Base-by-base conservation (phyloP, 805 yeast genomes). In the Yamadazyma olivae region DNA sequence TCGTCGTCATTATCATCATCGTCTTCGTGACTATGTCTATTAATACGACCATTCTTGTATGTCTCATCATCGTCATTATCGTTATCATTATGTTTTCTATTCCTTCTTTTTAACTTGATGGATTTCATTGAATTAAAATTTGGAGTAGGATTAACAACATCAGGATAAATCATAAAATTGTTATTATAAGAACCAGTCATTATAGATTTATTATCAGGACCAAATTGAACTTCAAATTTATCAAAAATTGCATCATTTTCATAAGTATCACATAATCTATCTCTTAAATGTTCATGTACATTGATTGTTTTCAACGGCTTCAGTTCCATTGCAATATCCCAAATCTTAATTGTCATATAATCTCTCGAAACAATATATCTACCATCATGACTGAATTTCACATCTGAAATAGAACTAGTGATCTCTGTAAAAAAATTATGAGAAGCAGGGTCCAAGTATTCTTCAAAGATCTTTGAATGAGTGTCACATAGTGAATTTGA, bases 171-270 rank as follows among this genome's bases (percentile, higher is more conserved):
- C 95, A 88, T 87, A 58, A 95, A 93, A 67, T 90, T 90, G 67
- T 91, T 93, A 65, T 90, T 88, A 71, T 93, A 93, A 27, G 96
- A 84, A 36, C 99, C 99, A 10, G 99, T 90, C 91, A 93, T 87
- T 41, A 93, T 81, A 41, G 89, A 79, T 56, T 81, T 79, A 53
- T 87, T 85, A 65, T 95, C 97, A 25, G 98, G 99, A 49, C 89
- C 77, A 56, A 93, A 89, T 50, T 82, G 93, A 44, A 90, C 96
- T 71, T 93, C 99, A 62, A 93, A 93, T 71, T 93, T 95, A 70
- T 93, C 99, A 66, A 93, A 93, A 39, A 93, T 93, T 30, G 98
- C 95, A 67, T 93, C 99, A 59, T 89, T 90, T 61, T 93, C 99
- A 69, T 95, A 93, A 30, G 98, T 89, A 61, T 95, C 97, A 67